phyloP scores from a whole-genome alignment of 192 early-diverging fungal species.

The Backusella parvicylindrica region DNA sequence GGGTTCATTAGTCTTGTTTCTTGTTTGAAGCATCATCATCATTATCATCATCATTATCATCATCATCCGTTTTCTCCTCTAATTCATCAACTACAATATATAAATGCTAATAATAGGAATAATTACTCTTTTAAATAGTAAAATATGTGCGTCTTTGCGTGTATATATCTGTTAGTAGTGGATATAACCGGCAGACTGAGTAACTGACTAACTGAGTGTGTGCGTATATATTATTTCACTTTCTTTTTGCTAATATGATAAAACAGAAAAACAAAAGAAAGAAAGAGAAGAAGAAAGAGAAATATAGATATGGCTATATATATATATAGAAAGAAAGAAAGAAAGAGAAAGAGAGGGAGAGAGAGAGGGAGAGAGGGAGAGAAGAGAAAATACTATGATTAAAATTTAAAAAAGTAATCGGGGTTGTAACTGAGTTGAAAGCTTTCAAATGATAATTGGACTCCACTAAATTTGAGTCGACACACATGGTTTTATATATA shows the following conservation, averaged over 20 bases:
- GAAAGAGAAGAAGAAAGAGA: background rate
- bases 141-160: background rate
- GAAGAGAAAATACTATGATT: background rate
- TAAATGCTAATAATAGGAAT: too few species aligned
- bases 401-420: background rate
- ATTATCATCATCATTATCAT: too few species aligned
- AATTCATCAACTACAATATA: too few species aligned
- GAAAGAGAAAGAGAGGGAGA: background rate
- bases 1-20: background rate
- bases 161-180: background rate
- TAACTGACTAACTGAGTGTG: too few species aligned
- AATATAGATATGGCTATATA: too few species aligned
- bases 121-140: too few species aligned
- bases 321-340: background rate
- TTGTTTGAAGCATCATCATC: background rate
- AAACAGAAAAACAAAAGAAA: background rate
- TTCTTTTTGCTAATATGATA: background rate
- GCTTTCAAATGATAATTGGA: background rate
- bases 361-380: background rate
- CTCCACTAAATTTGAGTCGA: too few species aligned
- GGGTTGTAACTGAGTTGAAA: background rate
- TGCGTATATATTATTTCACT: background rate
- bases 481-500: too few species aligned
- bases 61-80: too few species aligned
- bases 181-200: too few species aligned